A percentile compares a stretch with the other conserved stretches of the same genome.
These are phyloP conservation scores for Pseudogymnoascus sp. DNA, from an alignment of 2,329 filamentous ascomycete genomes.

Conservation along the genomic window DNA sequence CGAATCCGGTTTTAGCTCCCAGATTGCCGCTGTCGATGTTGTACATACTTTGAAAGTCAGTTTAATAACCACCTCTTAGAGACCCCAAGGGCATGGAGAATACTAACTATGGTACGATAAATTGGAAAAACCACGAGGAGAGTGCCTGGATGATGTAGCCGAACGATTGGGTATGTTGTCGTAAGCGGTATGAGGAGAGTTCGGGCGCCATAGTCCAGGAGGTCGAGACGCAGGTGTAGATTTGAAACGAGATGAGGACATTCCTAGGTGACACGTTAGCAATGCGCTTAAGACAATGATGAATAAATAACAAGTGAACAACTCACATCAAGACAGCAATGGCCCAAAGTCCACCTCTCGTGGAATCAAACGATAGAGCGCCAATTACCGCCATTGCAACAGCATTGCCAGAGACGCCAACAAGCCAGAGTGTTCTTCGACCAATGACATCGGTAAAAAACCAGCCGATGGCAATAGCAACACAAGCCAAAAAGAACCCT, in stretches of 20 bases:
- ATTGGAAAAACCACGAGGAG: slow-evolving; percentile 23
- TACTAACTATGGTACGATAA: slow-evolving; percentile 25
- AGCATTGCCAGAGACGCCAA: slow-evolving; percentile 15
- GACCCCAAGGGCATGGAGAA: slow-evolving; percentile 18
- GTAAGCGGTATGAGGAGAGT: slow-evolving; percentile 17
- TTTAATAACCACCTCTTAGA: slow-evolving; percentile 17
- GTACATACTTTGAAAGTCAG: slow-evolving; percentile 29
- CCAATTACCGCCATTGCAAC: slow-evolving; percentile 16
- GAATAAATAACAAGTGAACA: background rate
- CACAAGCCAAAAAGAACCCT: slow-evolving; percentile 16
- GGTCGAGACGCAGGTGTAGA: slow-evolving; percentile 13
- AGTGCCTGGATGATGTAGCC: slow-evolving; percentile 17
- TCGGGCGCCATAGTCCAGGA: slow-evolving; percentile 18
- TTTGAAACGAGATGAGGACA: slow-evolving; percentile 19
- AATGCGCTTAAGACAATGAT: background rate
- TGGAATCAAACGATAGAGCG: slow-evolving; percentile 13
- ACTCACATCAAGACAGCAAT: slow-evolving; percentile 17
- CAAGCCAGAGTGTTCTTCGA: slow-evolving; percentile 28
- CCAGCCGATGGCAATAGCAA: slow-evolving; percentile 17
- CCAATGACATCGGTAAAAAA: slow-evolving; percentile 26
- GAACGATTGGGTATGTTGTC: slow-evolving; percentile 18
- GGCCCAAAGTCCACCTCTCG: slow-evolving; percentile 14
- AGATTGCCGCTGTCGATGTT: slow-evolving; percentile 32
- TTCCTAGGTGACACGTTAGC: slow-evolving; percentile 12
- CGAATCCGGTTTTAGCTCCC: slow-evolving; percentile 34